These are phyloP conservation scores for Adansonia madagascariensis DNA, from an alignment of 441 rosid genomes.

Conservation along the genomic window DNA sequence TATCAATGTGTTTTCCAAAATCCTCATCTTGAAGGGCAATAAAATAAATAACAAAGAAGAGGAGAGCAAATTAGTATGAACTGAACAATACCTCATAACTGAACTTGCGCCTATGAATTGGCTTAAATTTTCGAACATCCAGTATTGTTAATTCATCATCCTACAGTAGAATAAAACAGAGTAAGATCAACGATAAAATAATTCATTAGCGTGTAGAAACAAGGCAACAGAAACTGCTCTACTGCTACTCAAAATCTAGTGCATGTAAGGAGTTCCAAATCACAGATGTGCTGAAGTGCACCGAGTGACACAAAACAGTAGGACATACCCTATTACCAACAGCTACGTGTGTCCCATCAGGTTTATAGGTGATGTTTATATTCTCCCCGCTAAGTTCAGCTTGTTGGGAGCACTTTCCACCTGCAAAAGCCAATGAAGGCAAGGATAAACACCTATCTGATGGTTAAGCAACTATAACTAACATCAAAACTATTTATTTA, in stretches of 20 bases:
- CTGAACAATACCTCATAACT: conserved; percentile 73
- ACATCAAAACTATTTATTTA: neutral
- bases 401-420: conserved; percentile 95
- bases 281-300: neutral
- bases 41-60: neutral
- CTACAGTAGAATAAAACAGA: conserved; percentile 44
- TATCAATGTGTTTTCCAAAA: neutral
- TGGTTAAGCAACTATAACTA: neutral
- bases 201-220: conserved; percentile 16
- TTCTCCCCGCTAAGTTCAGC: conserved; percentile 97
- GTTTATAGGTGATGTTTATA: conserved; percentile 92
- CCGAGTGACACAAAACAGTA: conserved; percentile 25
- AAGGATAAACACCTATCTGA: conserved; percentile 1
- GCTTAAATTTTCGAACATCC: conserved; percentile 97
- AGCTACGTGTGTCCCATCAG: conserved; percentile 91
- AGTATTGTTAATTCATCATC: conserved; percentile 92
- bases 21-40: conserved; percentile 9
- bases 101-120: conserved; percentile 83
- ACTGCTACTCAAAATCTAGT: neutral
- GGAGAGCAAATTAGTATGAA: conserved; percentile 11
- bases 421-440: conserved; percentile 44
- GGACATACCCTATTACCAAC: conserved; percentile 91
- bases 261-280: neutral
- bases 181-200: conserved; percentile 20
- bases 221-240: conserved; percentile 13